Base-by-base conservation (phyloP, 768 basidiomycete species). In the Boletellus emodensis region DNA sequence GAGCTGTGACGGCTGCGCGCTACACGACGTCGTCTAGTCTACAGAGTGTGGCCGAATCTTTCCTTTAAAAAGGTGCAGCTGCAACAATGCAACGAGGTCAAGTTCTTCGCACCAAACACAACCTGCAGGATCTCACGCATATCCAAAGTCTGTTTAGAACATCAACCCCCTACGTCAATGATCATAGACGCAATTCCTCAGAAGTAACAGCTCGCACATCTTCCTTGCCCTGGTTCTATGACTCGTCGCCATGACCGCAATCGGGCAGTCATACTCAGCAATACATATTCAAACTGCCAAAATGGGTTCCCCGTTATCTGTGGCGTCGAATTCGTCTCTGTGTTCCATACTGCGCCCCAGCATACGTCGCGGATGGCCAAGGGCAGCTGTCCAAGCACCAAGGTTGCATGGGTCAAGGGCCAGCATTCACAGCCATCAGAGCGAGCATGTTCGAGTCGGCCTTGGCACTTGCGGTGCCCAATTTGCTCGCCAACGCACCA, bases 351-450 rank as follows among this genome's bases (percentile, higher is more conserved):
- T 63, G 61, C 59, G 47, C 26, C 35, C 49, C 39, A 52, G 52
- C 43, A 39, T 41, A 45, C 6, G 38, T 55, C 46, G 48, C 50
- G 30, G 20, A 51, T 33, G 47, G 24, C 22, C 45, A 32, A 51
- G 26, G 35, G 41, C 42, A 34, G 48, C 36, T 38, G 43, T 28
- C 54, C 46, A 24, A 36, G 55, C 53, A 48, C 45, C 50, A 24
- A 51, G 46, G 40, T 46, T 55, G 40, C 51, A 53, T 59, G 62
- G 63, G 64, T 61, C 59, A 59, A 63, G 63, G 63, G 63, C 64
- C 55, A 46, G 51, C 30, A 46, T 36, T 36, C 53, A 57, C 53
- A 54, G 49, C 59, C 53, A 42, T 61, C 37, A 37, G 9, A 30
- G 38, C n/a, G 41, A 37, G 32, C 38, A 41, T 34, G 44, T 26